Percentiles rank a stretch among this genome's conserved stretches.
phyloP scores from a whole-genome alignment of 495 filamentous ascomycete species.

The Penicillium lividum region DNA sequence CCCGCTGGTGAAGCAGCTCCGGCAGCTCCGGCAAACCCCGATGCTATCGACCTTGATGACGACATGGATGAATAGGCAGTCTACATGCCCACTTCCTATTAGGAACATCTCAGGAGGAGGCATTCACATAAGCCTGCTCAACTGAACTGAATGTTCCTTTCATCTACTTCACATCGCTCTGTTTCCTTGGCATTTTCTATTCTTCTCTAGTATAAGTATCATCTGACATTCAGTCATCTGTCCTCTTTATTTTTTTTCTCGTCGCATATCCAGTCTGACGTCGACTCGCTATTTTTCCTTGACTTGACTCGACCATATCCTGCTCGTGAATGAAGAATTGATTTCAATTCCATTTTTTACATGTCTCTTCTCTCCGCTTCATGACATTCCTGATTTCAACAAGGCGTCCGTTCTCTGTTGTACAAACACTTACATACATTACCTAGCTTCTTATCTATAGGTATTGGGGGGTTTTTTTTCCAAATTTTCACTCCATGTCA shows the following conservation, averaged over 20 bases:
- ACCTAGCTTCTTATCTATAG: background rate
- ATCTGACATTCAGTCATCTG: constrained; percentile 15
- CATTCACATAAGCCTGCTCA: background rate
- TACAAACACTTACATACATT: background rate
- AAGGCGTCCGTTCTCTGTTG: background rate
- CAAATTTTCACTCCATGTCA: background rate
- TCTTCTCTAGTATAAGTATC: constrained; percentile 21
- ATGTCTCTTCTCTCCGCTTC: background rate
- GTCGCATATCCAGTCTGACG: constrained; percentile 9
- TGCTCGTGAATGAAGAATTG: constrained; percentile 1
- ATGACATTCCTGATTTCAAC: background rate
- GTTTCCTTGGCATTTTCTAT: background rate
- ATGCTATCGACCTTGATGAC: constrained; percentile 84
- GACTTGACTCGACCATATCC: constrained; percentile 6
- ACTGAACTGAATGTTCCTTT: background rate
- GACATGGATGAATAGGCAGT: constrained; percentile 50
- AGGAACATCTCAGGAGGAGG: background rate
- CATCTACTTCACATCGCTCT: background rate
- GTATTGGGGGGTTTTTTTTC: background rate
- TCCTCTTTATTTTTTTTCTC: constrained; percentile 12
- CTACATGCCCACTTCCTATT: background rate
- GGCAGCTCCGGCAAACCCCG: constrained; percentile 70
- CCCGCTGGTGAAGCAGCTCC: constrained; percentile 39
- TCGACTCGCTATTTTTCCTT: constrained; percentile 6
- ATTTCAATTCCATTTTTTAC: background rate